Evolutionary conservation across 148 eudicot species (phyloP).

Genomic region (Camellia lanceoleosa): DNA sequence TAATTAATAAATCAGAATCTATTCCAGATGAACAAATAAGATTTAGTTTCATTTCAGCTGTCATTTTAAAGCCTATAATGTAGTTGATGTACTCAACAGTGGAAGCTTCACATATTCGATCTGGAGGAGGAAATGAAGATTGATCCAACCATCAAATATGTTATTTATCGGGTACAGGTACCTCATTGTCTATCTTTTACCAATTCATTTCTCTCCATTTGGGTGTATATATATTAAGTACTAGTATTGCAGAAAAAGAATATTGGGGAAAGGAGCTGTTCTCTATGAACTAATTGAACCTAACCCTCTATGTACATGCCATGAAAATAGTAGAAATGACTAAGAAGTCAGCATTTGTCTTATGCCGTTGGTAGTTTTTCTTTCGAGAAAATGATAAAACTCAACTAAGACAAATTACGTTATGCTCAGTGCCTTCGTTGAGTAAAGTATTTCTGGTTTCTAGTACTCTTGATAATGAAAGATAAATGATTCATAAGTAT

Average conservation of each 20-base stretch:
- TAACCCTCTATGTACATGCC: background rate
- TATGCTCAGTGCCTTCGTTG: background rate
- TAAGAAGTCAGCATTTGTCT: background rate
- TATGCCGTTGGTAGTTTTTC: background rate
- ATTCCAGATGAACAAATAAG: background rate
- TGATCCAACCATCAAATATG: constrained; percentile 53
- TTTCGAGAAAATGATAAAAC: background rate
- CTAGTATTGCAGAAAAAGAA: background rate
- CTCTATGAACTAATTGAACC: background rate
- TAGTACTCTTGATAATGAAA: background rate
- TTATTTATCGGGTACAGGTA: constrained; percentile 67
- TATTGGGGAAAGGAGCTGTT: background rate
- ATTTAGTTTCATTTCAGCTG: background rate
- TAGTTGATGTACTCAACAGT: constrained; percentile 28
- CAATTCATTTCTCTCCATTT: background rate
- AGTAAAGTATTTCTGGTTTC: background rate
- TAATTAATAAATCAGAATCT: background rate
- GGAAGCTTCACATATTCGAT: constrained; percentile 71
- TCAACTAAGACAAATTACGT: background rate
- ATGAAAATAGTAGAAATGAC: background rate
- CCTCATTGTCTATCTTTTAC: background rate
- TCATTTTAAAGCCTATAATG: background rate
- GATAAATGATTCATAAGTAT: background rate
- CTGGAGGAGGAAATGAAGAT: constrained; percentile 65
- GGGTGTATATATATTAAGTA: background rate